Percentiles rank a stretch among this genome's conserved stretches.
phyloP scores from a whole-genome alignment of 257 asterid species.

The Mentha longifolia region DNA sequence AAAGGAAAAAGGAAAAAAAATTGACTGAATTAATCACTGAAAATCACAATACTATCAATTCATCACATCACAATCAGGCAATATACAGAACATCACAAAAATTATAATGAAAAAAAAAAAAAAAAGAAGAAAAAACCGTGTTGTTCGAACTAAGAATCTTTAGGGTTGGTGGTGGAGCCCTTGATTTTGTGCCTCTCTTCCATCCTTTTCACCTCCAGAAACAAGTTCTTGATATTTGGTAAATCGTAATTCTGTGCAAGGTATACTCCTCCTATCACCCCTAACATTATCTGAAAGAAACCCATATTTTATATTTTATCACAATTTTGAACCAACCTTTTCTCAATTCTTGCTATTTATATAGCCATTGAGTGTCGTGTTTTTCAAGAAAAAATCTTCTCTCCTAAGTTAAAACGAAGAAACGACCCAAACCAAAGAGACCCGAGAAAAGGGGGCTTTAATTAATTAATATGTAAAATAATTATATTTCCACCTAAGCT shows the following conservation, averaged over 20 bases:
- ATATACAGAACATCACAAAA: background rate
- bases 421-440: too few species aligned
- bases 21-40: background rate
- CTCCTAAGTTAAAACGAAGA: background rate
- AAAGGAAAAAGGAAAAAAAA: too few species aligned
- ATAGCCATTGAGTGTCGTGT: slow-evolving; percentile 23
- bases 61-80: background rate
- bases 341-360: background rate
- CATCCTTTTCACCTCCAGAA: slow-evolving; percentile 31
- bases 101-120: background rate
- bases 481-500: background rate
- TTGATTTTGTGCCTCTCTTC: slow-evolving; percentile 29
- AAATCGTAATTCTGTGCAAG: slow-evolving; percentile 48
- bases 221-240: slow-evolving; percentile 36
- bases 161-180: slow-evolving; percentile 3
- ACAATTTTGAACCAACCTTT: background rate
- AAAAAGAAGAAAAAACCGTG: too few species aligned
- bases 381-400: slow-evolving; percentile 33
- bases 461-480: too few species aligned
- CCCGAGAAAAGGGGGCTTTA: background rate
- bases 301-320: slow-evolving; percentile 38
- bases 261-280: slow-evolving; percentile 45
- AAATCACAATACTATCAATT: background rate
- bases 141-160: background rate
- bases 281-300: slow-evolving; percentile 42